Conservation (phyloP, 352 stramenopile genomes). For the Phytophthora aleatoria region DNA sequence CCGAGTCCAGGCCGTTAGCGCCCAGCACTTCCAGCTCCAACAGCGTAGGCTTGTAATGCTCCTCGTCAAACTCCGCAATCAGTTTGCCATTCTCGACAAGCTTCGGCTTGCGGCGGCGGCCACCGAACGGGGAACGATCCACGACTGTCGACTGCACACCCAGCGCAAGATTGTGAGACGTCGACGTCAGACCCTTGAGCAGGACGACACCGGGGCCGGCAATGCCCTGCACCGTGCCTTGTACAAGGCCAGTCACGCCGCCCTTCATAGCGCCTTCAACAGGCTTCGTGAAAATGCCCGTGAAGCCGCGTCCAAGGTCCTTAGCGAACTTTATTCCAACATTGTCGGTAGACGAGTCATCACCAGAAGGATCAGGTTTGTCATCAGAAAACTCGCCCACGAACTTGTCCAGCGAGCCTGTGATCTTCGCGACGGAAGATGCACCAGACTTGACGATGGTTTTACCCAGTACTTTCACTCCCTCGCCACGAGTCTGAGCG, state of each 20-base stretch:
- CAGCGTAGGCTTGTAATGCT: conserved; percentile 62
- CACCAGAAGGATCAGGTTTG: conserved; percentile 18
- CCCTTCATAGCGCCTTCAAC: conserved; percentile 82
- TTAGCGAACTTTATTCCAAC: conserved; percentile 86
- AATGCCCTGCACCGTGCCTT: conserved; percentile 81
- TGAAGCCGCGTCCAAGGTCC: conserved; percentile 83
- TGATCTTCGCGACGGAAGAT: conserved; percentile 83
- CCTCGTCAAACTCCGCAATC: conserved; percentile 67
- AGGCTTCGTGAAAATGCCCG: conserved; percentile 88
- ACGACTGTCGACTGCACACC: conserved; percentile 84
- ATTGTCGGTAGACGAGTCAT: conserved; percentile 46
- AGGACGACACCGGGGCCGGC: conserved; percentile 81
- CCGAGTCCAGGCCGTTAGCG: conserved; percentile 72
- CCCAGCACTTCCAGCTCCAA: conserved; percentile 73
- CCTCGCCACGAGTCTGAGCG: conserved; percentile 81
- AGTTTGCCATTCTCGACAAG: conserved; percentile 69
- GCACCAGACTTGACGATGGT: conserved; percentile 81
- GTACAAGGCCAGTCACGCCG: conserved; percentile 76
- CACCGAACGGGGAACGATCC: conserved; percentile 78
- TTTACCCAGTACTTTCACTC: conserved; percentile 87
- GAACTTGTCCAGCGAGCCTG: conserved; percentile 85
- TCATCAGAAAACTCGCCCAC: conserved; percentile 80
- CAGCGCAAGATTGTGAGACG: conserved; percentile 75
- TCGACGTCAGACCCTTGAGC: conserved; percentile 85
- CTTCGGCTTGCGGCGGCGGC: conserved; percentile 70